Evolutionary conservation across 768 basidiomycete species (phyloP).

Genomic region (Cyclocybe cylindracea): DNA sequence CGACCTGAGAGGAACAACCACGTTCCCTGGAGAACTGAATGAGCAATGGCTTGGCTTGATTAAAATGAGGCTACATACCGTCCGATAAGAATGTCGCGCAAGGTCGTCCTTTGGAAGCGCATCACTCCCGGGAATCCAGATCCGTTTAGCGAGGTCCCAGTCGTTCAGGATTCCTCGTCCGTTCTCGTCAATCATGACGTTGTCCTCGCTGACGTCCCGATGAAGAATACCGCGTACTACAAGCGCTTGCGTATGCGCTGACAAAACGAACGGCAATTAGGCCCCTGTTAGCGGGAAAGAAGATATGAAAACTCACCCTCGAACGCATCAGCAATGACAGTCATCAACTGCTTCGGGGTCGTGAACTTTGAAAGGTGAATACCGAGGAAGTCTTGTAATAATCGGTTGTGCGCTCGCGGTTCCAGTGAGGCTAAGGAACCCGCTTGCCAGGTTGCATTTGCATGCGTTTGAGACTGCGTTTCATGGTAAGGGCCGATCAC

Average conservation of each 20-base stretch:
- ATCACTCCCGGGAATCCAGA: not conserved
- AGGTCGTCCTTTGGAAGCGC: not conserved
- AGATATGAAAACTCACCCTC: not conserved
- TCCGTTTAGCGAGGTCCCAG: slow-evolving; percentile 19
- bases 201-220: slow-evolving; percentile 24
- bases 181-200: slow-evolving; percentile 19
- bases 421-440: not conserved
- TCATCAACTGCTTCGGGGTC: not conserved
- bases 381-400: too few species aligned
- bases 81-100: slow-evolving; percentile 7
- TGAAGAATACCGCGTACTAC: slow-evolving; percentile 17
- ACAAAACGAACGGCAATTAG: not conserved
- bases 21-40: slow-evolving; percentile 22
- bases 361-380: too few species aligned
- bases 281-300: not conserved
- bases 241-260: slow-evolving; percentile 22
- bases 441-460: not conserved
- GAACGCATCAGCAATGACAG: not conserved
- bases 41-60: not conserved
- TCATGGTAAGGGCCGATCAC: not conserved
- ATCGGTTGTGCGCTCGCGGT: too few species aligned
- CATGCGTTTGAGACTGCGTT: not conserved
- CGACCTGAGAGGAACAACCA: slow-evolving; percentile 28
- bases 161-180: slow-evolving; percentile 22
- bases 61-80: not conserved